Base-by-base conservation (phyloP, 768 basidiomycete genomes). In the Coprinopsis sp. region DNA sequence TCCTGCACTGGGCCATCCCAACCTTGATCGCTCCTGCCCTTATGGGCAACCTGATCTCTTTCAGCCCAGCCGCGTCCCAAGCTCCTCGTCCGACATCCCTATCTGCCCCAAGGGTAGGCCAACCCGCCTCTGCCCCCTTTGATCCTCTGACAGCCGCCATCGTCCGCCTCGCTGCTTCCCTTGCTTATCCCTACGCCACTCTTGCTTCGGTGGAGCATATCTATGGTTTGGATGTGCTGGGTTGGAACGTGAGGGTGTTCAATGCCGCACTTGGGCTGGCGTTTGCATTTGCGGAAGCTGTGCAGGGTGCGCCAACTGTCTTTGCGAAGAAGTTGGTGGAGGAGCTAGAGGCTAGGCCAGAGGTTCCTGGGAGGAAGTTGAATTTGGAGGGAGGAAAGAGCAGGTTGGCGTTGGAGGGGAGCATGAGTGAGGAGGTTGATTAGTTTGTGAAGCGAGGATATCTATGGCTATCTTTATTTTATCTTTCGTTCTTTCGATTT, bases 71-170 rank as follows among this genome's bases (percentile, higher is more conserved):
- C 25, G 56, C 41, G 41, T 37, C 45, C 3, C 21, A 37, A 27
- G 12, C 44, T 23, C 42, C 47, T 10, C 44, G 21, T 23, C 43
- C 31, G n/a, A 18, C 16, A 44, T 44, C 14, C 40, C 51, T 10
- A 23, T 18, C 16, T 37, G 40, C 33, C 19, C n/a, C n/a, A n/a
- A n/a, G n/a, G 25, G 34, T 43, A 7, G 22, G 51, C 21, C 30
- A 49, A 13, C 34, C 36, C 23, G 24, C 47, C 7, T 28, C 61
- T 23, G 51, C 69, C 21, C 67, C 68, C 13, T 71, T 84, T 40
- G 84, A 87, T 55, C 73, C 81, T 2, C 69, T 87, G 37, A 81
- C 82, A 0, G 78, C 79, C 2, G 73, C 80, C 28, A 86, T 87
- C 49, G 63, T 76, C 21, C 77, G 84, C 16, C 65, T 87, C 36